These are phyloP conservation scores for Vitis labrusca DNA, from an alignment of 164 flowering plant species.

Conservation along the genomic window DNA sequence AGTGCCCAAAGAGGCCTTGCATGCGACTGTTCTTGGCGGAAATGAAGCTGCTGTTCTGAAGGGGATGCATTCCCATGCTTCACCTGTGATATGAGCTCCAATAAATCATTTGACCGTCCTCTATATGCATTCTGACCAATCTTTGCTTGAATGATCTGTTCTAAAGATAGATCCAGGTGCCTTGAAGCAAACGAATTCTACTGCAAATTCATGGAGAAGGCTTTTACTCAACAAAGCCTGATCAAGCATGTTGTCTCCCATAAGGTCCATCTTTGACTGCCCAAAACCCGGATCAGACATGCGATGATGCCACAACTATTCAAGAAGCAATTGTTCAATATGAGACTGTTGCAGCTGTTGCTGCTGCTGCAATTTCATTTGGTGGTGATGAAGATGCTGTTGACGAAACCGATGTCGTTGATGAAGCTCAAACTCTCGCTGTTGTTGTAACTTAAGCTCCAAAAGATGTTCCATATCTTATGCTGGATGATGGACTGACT, in stretches of 20 bases:
- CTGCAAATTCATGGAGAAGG: not conserved
- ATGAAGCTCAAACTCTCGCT: not conserved
- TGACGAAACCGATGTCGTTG: not conserved
- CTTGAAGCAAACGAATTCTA: conserved; percentile 1
- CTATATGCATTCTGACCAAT: not conserved
- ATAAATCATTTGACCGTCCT: not conserved
- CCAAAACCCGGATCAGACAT: conserved; percentile 6
- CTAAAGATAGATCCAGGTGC: conserved; percentile 7
- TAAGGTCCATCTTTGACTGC: not conserved
- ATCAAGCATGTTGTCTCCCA: conserved; percentile 6
- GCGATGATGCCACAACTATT: conserved; percentile 3
- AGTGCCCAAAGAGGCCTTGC: no score
- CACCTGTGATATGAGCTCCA: conserved; percentile 2
- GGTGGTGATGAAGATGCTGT: conserved; percentile 5
- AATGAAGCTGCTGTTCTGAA: no score
- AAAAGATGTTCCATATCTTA: conserved; percentile 17
- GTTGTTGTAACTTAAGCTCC: conserved; percentile 14
- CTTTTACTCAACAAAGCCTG: conserved; percentile 1
- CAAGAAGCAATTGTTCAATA: conserved; percentile 1
- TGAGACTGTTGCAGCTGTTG: conserved; percentile 5
- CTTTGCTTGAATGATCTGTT: conserved; percentile 3
- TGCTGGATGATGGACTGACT: not conserved
- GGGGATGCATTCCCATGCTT: no score
- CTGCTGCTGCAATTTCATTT: not conserved
- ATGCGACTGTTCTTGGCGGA: no score